Evolutionary conservation across 176 grass and related monocot species (phyloP), one percentile per base, ranked within the genome.

Genomic region (Otatea glauca): DNA sequence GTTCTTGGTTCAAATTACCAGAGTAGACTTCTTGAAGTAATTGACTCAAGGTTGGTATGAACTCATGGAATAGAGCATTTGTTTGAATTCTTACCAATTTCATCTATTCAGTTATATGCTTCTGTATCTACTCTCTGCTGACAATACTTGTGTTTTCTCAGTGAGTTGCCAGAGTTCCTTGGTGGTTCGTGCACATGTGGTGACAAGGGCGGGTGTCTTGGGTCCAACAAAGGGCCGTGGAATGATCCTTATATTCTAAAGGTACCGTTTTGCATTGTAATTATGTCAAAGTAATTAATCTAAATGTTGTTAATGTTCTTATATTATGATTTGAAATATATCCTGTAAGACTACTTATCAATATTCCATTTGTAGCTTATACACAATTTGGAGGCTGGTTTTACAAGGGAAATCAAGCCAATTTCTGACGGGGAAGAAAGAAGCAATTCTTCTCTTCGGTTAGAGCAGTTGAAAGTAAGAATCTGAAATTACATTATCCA

Each of bases 121-220:
- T 72, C 14, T 21, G 18, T 48, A 5, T 76, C 38, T 23, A 23
- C 10, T 47, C 6, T 83, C 70, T 55, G 38, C 9, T 77, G 7
- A 71, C 63, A 62, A 49, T 64, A 83, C 25, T 78, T 92, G 9
- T 44, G 61, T 89, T 75, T 83, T 89, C 38, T 74, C 86, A 99
- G 96, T 80, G 91, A 99, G 91, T 79, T 99, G 84, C 96, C 96
- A 63, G 91, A 99, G 29, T 99, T 99, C 77, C 89, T 99, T 76
- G 96, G 96, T 64, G 96, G 96, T 74, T 92, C 89, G 9, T 99
- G 96, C 81, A 88, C 91, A 70, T 99, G 96, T 45, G 71, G 45
- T 73, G 92, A 94, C 34, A 89, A 94, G 27, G 93, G 91, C 55
- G 96, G 93, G 23, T 99, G 96, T 68, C 96, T 96, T 81, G 87